Conservation (phyloP, 495 filamentous ascomycete species). For the Cladorrhinum samala region DNA sequence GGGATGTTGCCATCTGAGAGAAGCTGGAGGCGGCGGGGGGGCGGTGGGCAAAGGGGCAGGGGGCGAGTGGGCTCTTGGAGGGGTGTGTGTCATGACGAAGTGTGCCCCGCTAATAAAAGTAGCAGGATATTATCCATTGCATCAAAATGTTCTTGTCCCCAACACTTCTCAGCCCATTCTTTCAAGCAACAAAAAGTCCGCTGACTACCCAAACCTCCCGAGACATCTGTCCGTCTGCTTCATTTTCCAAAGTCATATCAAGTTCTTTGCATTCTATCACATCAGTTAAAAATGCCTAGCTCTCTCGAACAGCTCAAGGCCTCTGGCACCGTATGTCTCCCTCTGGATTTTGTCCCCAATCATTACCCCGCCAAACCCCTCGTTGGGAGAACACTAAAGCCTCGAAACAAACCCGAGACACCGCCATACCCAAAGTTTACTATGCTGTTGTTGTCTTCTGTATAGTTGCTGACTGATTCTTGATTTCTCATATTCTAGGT, state of each 20-base stretch:
- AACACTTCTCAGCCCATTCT: slow-evolving; percentile 1
- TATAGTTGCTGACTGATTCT: not conserved
- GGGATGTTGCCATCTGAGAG: too few species aligned
- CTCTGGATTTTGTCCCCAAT: not conserved
- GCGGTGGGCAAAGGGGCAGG: not conserved
- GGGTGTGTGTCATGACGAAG: slow-evolving; percentile 1
- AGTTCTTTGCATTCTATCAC: slow-evolving; percentile 3
- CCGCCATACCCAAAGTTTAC: not conserved
- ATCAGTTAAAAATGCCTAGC: slow-evolving; percentile 57
- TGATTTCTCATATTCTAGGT: slow-evolving; percentile 44
- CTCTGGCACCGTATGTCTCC: slow-evolving; percentile 77
- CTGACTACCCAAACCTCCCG: not conserved
- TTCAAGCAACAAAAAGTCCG: not conserved
- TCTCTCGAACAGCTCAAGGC: slow-evolving; percentile 96
- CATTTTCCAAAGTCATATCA: not conserved
- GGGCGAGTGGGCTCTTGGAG: not conserved
- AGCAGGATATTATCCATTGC: slow-evolving; percentile 4
- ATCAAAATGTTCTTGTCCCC: not conserved
- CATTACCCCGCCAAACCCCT: slow-evolving; percentile 38
- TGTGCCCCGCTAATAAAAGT: slow-evolving; percentile 6
- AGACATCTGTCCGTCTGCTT: not conserved
- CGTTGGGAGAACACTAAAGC: slow-evolving; percentile 14
- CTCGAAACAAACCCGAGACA: not conserved
- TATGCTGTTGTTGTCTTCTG: not conserved
- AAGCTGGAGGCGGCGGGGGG: slow-evolving; percentile 1